These are phyloP conservation scores for Saccharomycopsis malanga DNA, from an alignment of 805 yeast species.

Conservation along the genomic window DNA sequence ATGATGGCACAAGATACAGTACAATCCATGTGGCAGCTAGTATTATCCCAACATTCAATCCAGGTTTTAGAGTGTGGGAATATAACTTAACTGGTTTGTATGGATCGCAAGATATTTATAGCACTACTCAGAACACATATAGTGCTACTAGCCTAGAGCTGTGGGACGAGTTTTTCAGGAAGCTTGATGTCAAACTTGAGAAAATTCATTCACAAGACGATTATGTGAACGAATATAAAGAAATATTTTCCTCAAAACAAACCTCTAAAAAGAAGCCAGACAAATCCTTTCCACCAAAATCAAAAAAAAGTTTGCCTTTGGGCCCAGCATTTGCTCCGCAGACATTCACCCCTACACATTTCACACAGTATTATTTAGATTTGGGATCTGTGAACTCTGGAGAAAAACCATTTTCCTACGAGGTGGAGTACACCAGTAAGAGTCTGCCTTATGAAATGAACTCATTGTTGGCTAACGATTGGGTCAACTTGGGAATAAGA, in stretches of 20 bases:
- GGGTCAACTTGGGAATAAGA: constrained; percentile 42
- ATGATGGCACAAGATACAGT: constrained; percentile 43
- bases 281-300: constrained; percentile 50
- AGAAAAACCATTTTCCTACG: constrained; percentile 43
- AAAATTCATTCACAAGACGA: neutral
- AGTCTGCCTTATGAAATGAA: constrained; percentile 50
- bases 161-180: constrained; percentile 54
- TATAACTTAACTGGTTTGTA: constrained; percentile 59
- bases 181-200: constrained; percentile 35
- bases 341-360: constrained; percentile 63
- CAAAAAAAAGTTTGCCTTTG: constrained; percentile 31
- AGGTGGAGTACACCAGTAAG: constrained; percentile 64
- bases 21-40: constrained; percentile 66
- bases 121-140: neutral
- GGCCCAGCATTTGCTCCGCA: constrained; percentile 79
- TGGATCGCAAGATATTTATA: constrained; percentile 16
- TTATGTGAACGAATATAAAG: constrained; percentile 18
- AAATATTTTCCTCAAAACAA: constrained; percentile 15
- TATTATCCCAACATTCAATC: constrained; percentile 78
- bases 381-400: constrained; percentile 40
- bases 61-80: constrained; percentile 82
- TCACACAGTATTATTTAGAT: constrained; percentile 70
- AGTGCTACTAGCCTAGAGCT: constrained; percentile 31
- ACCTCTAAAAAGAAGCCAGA: constrained; percentile 34
- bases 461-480: constrained; percentile 51